Evolutionary conservation across 1,139 yeast genomes (phyloP).

Genomic region (Yamadazyma aaseri): DNA sequence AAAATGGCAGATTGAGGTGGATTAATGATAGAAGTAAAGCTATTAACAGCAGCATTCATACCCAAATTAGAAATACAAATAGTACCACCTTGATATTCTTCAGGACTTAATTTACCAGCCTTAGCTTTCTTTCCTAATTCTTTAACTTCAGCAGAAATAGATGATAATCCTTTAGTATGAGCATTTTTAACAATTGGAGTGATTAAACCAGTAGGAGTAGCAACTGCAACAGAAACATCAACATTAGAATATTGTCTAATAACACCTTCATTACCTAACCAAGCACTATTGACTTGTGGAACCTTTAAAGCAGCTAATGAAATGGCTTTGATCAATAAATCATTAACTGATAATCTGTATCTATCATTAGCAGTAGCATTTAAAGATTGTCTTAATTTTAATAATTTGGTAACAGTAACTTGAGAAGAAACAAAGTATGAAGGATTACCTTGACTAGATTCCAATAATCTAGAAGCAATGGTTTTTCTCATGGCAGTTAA

Average conservation of each 20-base stretch:
- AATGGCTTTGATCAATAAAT: slow-evolving; percentile 89
- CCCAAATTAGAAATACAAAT: slow-evolving; percentile 98
- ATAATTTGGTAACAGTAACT: slow-evolving; percentile 82
- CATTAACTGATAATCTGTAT: slow-evolving; percentile 91
- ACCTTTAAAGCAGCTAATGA: slow-evolving; percentile 87
- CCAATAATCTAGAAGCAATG: slow-evolving; percentile 83
- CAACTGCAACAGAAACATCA: slow-evolving; percentile 97
- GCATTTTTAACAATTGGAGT: slow-evolving; percentile 94
- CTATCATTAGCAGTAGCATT: slow-evolving; percentile 84
- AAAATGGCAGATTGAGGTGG: slow-evolving; percentile 95
- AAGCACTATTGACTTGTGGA: slow-evolving; percentile 91
- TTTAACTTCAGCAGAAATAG: slow-evolving; percentile 81
- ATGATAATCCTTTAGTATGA: slow-evolving; percentile 77
- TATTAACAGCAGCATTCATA: slow-evolving; percentile 90
- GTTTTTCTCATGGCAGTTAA: slow-evolving; percentile 91
- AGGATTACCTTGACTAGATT: slow-evolving; percentile 86
- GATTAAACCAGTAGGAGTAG: slow-evolving; percentile 95
- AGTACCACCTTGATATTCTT: slow-evolving; percentile 99
- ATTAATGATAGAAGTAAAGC: slow-evolving; percentile 95
- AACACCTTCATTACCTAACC: slow-evolving; percentile 86
- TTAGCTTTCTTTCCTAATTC: slow-evolving; percentile 96
- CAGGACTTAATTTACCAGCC: slow-evolving; percentile 87
- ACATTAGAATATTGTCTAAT: slow-evolving; percentile 90
- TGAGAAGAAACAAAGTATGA: slow-evolving; percentile 88
- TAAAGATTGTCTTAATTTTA: slow-evolving; percentile 88